Evolutionary conservation across 371 early-diverging fungal species (phyloP).

Genomic region (Mortierella sp.): DNA sequence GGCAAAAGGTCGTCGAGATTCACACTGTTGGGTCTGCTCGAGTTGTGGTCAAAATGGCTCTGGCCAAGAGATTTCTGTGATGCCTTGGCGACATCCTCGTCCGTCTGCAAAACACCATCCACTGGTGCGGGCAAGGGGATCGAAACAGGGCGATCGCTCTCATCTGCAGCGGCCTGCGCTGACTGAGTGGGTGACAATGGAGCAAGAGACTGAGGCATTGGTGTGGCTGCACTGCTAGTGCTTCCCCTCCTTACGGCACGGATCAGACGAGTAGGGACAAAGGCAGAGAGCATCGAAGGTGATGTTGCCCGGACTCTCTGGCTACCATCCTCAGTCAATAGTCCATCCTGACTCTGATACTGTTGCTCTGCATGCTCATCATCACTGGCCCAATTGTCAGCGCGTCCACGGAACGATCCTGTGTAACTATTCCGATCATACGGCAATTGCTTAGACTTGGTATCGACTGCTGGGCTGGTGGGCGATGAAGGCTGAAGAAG

Average conservation of each 20-base stretch:
- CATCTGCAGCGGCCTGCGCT: slow-evolving; percentile 8
- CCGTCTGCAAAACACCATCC: slow-evolving; percentile 19
- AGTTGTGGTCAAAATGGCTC: background rate
- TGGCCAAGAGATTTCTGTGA: slow-evolving; percentile 1
- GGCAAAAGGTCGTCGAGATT: slow-evolving; percentile 17
- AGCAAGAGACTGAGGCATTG: background rate
- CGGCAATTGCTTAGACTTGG: slow-evolving; percentile 25
- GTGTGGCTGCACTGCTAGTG: slow-evolving; percentile 19
- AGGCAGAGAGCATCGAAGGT: slow-evolving; percentile 52
- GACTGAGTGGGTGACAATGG: slow-evolving; percentile 16
- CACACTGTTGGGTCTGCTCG: slow-evolving; percentile 20
- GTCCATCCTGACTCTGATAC: slow-evolving; percentile 12
- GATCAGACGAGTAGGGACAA: slow-evolving; percentile 50
- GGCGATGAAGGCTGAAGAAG: slow-evolving; percentile 39
- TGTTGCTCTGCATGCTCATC: slow-evolving; percentile 35
- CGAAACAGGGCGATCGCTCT: slow-evolving; percentile 23
- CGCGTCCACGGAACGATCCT: slow-evolving; percentile 19
- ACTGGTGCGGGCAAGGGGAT: slow-evolving; percentile 20
- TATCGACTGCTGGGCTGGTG: slow-evolving; percentile 34
- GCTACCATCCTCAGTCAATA: slow-evolving; percentile 24
- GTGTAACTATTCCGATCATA: slow-evolving; percentile 27
- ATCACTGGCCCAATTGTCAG: slow-evolving; percentile 37
- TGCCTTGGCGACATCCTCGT: slow-evolving; percentile 27
- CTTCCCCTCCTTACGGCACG: slow-evolving; percentile 53
- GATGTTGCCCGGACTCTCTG: slow-evolving; percentile 31